Evolutionary conservation across 2,329 filamentous ascomycete species (phyloP).

Genomic region (Elsinoe perseae): DNA sequence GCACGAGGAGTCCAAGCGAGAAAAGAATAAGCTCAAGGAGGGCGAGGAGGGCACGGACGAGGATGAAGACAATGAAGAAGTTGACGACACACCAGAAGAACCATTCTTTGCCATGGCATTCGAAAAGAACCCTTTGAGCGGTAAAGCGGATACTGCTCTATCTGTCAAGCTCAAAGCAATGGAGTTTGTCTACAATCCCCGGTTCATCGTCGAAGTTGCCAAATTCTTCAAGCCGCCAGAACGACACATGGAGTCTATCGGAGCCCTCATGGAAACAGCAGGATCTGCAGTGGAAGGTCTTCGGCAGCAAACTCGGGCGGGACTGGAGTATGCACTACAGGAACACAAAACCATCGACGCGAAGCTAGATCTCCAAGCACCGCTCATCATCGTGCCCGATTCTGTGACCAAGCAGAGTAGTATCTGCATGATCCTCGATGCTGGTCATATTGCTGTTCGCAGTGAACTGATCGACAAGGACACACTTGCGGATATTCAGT

Average conservation of each 20-base stretch:
- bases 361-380: conserved; percentile 88
- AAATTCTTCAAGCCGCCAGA: conserved; percentile 96
- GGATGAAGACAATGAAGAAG: conserved; percentile 37
- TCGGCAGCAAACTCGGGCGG: conserved; percentile 88
- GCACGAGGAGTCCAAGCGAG: conserved; percentile 17
- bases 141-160: conserved; percentile 81
- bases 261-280: conserved; percentile 87
- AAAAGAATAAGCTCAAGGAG: conserved; percentile 33
- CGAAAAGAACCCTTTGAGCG: conserved; percentile 91
- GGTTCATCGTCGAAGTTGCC: conserved; percentile 79
- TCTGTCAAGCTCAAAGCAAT: conserved; percentile 89
- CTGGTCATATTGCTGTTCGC: conserved; percentile 88
- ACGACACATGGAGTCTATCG: conserved; percentile 96
- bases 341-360: conserved; percentile 98
- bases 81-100: conserved; percentile 49
- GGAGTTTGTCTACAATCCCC: conserved; percentile 96
- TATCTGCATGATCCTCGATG: conserved; percentile 88
- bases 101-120: conserved; percentile 89
- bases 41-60: conserved; percentile 31
- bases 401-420: conserved; percentile 75
- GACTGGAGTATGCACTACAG: conserved; percentile 89
- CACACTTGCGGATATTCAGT: conserved; percentile 82
- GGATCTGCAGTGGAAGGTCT: conserved; percentile 93
- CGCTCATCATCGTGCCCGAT: conserved; percentile 91
- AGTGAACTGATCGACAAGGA: conserved; percentile 88